These are phyloP conservation scores for Colletotrichum endophyticum DNA, from an alignment of 2,329 filamentous ascomycete genomes.

Conservation along the genomic window DNA sequence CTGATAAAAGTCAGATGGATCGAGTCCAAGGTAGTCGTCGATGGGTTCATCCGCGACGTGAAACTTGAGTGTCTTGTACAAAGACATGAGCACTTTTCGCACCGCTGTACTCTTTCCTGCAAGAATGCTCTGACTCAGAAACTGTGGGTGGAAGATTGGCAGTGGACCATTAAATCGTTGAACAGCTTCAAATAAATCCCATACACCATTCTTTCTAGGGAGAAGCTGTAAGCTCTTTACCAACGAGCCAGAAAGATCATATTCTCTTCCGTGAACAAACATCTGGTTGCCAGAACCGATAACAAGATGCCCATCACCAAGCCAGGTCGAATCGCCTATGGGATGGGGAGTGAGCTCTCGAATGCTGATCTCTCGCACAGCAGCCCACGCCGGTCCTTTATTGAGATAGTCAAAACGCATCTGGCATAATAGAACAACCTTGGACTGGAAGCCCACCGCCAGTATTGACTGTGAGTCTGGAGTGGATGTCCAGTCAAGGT, in stretches of 20 bases:
- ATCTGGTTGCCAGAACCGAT: constrained; percentile 92
- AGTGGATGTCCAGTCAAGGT: constrained; percentile 93
- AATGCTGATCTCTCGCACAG: constrained; percentile 82
- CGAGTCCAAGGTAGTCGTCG: constrained; percentile 76
- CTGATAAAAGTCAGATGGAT: constrained; percentile 63
- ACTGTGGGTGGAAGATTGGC: constrained; percentile 90
- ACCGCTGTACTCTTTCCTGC: constrained; percentile 77
- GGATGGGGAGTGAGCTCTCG: constrained; percentile 84
- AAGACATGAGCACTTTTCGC: constrained; percentile 71
- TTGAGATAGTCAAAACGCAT: constrained; percentile 92
- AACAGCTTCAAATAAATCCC: constrained; percentile 82
- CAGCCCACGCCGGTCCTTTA: constrained; percentile 86
- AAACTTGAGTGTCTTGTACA: constrained; percentile 82
- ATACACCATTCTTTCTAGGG: constrained; percentile 52
- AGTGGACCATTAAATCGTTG: constrained; percentile 85
- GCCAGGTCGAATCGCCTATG: constrained; percentile 92
- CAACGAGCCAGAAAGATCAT: constrained; percentile 67
- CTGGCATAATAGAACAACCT: constrained; percentile 81
- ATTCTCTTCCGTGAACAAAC: constrained; percentile 80
- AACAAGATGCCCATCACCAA: constrained; percentile 82
- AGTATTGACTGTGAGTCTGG: constrained; percentile 88
- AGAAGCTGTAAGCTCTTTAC: constrained; percentile 57
- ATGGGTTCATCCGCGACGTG: constrained; percentile 81
- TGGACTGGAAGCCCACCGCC: constrained; percentile 90
- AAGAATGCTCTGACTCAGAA: constrained; percentile 85